phyloP scores from a whole-genome alignment of 2,329 filamentous ascomycete species.

The Cladophialophora carrionii region DNA sequence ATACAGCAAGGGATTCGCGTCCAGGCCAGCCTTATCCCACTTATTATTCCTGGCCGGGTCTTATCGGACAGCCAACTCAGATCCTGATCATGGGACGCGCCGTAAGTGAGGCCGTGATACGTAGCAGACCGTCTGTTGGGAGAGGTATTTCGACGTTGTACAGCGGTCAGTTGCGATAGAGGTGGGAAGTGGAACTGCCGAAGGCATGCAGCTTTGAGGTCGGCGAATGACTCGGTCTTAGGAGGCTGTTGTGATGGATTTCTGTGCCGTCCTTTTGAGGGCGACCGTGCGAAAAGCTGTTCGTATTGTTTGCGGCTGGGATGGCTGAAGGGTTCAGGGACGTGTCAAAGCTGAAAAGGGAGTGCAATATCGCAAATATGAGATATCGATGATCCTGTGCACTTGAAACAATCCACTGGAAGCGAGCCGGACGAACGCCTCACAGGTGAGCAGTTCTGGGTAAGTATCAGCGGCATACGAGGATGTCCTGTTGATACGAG shows the following conservation, averaged over 20 bases:
- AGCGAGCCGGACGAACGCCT: constrained; percentile 10
- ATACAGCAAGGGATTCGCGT: constrained; percentile 11
- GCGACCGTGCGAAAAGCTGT: neutral
- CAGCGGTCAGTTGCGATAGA: neutral
- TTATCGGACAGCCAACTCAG: neutral
- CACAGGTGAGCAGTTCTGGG: constrained; percentile 4
- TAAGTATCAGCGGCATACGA: constrained; percentile 1
- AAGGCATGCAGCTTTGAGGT: neutral
- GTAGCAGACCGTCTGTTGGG: constrained; percentile 9
- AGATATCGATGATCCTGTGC: constrained; percentile 3
- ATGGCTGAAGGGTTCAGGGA: neutral
- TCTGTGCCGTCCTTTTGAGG: neutral
- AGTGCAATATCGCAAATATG: neutral
- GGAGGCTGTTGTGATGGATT: neutral
- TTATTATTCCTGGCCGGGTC: neutral
- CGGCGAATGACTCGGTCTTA: neutral
- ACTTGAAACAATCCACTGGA: constrained; percentile 2
- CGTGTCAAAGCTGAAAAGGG: neutral
- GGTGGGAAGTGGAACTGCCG: neutral
- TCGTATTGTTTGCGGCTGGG: neutral
- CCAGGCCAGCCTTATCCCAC: constrained; percentile 12
- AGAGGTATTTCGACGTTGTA: constrained; percentile 5
- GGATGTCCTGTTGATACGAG: neutral
- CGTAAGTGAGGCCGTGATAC: neutral
- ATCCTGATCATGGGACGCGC: neutral